Base-by-base conservation (phyloP, 306 rosid species). In the Casuarina glauca region DNA sequence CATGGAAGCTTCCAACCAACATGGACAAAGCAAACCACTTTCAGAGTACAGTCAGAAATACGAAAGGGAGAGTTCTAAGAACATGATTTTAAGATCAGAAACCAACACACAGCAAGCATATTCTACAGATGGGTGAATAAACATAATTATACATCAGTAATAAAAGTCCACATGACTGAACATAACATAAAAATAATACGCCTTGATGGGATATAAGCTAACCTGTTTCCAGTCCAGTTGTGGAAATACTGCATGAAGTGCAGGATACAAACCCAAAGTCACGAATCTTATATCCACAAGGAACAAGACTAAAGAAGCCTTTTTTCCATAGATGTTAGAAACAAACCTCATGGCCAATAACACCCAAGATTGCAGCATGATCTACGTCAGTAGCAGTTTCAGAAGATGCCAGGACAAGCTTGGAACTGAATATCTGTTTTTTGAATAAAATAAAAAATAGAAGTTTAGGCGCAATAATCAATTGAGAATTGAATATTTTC, bases 171-270 rank as follows among this genome's bases (percentile, higher is more conserved):
- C 43, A 42, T 20, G 80, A 50, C 70, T 48, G 73, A 61, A 42
- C 11, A 63, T 80, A 26, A 57, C 48, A 79, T 79, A 67, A 35
- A 15, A 78, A 46, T 61, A 58, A 82, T 44, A 62, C 52, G 75
- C 73, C 44, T 45, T 43, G 62, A 41, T 41, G 5, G 62, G 44
- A 67, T 9, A 70, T 42, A 76, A 84, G 64, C 66, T 61, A 84
- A 95, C 99, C 99, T 95, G 90, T 95, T 95, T 82, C 99, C 99
- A 67, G 99, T 95, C 97, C 97, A 95, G 86, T 95, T 95, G 90
- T 95, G 99, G 87, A 95, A 93, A 82, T 95, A 95, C 99, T 95
- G 99, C 97, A 88, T 35, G 45, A 75, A 17, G 84, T 46, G 75
- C 70, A 82, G 79, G 20, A 81, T 58, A 78, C 62, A 19, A 49